phyloP scores from a whole-genome alignment of 257 asterid species.

The Cruciata laevipes region DNA sequence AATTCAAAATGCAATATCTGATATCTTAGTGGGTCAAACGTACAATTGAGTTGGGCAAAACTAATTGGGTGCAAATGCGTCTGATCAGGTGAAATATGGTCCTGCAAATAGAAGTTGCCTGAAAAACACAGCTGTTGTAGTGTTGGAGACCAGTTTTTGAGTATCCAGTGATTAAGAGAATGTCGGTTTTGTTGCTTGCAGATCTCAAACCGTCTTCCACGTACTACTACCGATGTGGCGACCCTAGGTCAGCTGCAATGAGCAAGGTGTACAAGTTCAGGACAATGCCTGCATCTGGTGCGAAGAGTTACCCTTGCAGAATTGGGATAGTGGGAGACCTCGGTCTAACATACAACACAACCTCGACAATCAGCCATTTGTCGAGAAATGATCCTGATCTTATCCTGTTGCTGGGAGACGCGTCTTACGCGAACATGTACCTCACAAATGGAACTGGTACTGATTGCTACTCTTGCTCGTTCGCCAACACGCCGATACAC shows the following conservation, averaged over 20 bases:
- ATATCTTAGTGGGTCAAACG: too few relatives aligned
- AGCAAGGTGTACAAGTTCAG: slow-evolving; percentile 54
- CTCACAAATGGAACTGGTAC: slow-evolving; percentile 85
- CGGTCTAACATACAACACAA: slow-evolving; percentile 86
- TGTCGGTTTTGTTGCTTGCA: slow-evolving; percentile 19
- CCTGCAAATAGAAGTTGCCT: too few relatives aligned
- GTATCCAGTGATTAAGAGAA: too few relatives aligned
- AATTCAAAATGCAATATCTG: too few relatives aligned
- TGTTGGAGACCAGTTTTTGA: too few relatives aligned
- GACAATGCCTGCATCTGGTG: slow-evolving; percentile 70
- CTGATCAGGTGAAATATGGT: too few relatives aligned
- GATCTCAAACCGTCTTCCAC: slow-evolving; percentile 53
- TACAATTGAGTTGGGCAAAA: too few relatives aligned
- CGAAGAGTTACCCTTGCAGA: slow-evolving; percentile 50
- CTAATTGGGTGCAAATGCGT: too few relatives aligned
- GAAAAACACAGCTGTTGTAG: too few relatives aligned
- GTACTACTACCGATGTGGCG: slow-evolving; percentile 83
- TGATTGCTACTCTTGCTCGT: slow-evolving; percentile 88
- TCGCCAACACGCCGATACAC: slow-evolving; percentile 70
- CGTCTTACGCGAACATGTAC: slow-evolving; percentile 74
- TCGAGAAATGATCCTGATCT: slow-evolving; percentile 64
- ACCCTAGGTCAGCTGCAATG: slow-evolving; percentile 66
- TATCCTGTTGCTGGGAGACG: slow-evolving; percentile 73
- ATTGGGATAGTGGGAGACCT: slow-evolving; percentile 83
- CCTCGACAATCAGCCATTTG: slow-evolving; percentile 73